Conservation (phyloP, 2,329 filamentous ascomycete genomes). For the Fusarium sp. region DNA sequence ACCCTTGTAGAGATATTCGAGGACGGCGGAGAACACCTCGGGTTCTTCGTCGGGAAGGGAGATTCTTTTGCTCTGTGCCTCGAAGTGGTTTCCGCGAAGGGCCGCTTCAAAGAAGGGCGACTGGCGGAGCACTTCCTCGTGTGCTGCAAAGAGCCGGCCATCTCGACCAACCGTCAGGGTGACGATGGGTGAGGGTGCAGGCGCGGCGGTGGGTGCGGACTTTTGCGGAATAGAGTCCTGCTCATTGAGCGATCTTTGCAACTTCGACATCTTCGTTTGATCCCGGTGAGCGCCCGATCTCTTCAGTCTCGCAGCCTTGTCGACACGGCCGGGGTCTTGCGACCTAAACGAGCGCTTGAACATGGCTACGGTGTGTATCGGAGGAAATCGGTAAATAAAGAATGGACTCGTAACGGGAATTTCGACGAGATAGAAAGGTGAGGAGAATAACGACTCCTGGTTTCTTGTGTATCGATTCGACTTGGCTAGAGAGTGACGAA, state of each 20-base stretch:
- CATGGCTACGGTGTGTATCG: slow-evolving; percentile 67
- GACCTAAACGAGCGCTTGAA: slow-evolving; percentile 92
- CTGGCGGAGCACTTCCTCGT: slow-evolving; percentile 89
- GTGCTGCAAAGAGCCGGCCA: slow-evolving; percentile 90
- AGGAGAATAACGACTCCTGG: slow-evolving; percentile 34
- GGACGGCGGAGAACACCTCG: slow-evolving; percentile 90
- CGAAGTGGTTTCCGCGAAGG: slow-evolving; percentile 78
- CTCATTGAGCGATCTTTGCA: slow-evolving; percentile 83
- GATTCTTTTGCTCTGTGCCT: slow-evolving; percentile 81
- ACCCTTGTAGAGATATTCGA: slow-evolving; percentile 97
- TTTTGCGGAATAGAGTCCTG: slow-evolving; percentile 54
- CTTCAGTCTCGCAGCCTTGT: slow-evolving; percentile 89
- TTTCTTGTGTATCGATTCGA: slow-evolving; percentile 39
- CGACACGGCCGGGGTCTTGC: slow-evolving; percentile 78
- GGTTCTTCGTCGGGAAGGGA: slow-evolving; percentile 82
- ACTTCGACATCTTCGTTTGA: slow-evolving; percentile 82
- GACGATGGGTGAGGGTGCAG: slow-evolving; percentile 76
- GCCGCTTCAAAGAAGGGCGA: slow-evolving; percentile 85
- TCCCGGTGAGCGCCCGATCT: slow-evolving; percentile 70
- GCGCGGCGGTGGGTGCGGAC: slow-evolving; percentile 33
- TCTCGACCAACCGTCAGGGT: slow-evolving; percentile 87
- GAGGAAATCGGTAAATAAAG: slow-evolving; percentile 41
- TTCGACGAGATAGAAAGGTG: slow-evolving; percentile 20
- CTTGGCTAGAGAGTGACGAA: slow-evolving; percentile 64
- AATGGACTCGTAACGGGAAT: slow-evolving; percentile 44